Evolutionary conservation across 305 asterid genomes (phyloP).

Genomic region (Solanum hybrid): DNA sequence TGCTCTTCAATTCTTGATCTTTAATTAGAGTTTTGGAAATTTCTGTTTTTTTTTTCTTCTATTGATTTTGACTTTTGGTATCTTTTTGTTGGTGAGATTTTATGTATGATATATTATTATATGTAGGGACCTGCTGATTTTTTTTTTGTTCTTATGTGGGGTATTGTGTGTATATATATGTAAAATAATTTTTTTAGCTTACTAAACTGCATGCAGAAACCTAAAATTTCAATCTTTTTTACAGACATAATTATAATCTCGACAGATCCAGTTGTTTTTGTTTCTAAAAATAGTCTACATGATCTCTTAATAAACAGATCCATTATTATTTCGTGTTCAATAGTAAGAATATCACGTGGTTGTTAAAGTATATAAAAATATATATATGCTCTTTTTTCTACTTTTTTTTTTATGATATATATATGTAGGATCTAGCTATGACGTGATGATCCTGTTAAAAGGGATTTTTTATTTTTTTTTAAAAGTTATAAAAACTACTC

Average conservation of each 20-base stretch:
- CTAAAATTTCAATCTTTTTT: not conserved
- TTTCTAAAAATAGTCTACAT: not conserved
- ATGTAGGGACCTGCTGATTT: not conserved
- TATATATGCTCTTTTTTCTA: not conserved
- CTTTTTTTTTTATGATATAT: not conserved
- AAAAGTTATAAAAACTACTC: not conserved
- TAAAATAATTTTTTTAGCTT: not conserved
- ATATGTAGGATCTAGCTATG: not conserved
- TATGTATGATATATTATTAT: not conserved
- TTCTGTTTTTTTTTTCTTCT: not conserved
- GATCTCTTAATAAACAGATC: not conserved
- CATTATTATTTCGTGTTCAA: not conserved
- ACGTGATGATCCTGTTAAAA: not conserved
- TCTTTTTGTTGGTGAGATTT: not conserved
- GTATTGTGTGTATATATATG: not conserved
- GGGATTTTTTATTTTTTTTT: no score
- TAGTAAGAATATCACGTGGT: not conserved
- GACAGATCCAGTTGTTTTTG: not conserved
- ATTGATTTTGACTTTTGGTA: not conserved
- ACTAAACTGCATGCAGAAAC: conserved; percentile 2
- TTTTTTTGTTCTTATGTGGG: not conserved
- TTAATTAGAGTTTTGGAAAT: not conserved
- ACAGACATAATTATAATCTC: not conserved
- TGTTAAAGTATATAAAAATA: not conserved
- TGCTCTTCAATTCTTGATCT: not conserved